Evolutionary conservation across 1,284 basidiomycete species (phyloP).

Genomic region (Kwoniella shivajii): DNA sequence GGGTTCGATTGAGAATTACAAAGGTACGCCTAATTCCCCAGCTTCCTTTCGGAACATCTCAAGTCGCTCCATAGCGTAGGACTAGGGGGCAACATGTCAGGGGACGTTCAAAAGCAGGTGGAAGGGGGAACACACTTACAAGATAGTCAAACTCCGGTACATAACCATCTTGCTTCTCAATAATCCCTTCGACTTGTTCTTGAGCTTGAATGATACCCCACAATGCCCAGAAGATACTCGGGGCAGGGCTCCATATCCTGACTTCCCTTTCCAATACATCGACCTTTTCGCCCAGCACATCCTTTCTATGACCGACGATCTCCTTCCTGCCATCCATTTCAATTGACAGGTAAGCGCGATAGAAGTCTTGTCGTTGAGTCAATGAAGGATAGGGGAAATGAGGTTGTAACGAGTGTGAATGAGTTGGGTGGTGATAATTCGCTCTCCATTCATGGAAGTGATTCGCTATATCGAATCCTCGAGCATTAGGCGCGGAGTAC

Average conservation of each 20-base stretch:
- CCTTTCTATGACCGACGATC: constrained; percentile 32
- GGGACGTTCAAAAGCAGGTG: background rate
- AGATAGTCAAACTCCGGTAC: constrained; percentile 53
- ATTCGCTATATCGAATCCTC: constrained; percentile 91
- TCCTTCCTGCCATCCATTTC: constrained; percentile 44
- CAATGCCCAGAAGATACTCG: constrained; percentile 84
- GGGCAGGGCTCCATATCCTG: constrained; percentile 78
- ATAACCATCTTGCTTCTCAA: constrained; percentile 40
- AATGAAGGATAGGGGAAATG: constrained; percentile 70
- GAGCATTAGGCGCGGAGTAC: constrained; percentile 84
- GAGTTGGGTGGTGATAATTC: constrained; percentile 70
- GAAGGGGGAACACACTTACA: constrained; percentile 30
- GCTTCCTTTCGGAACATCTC: constrained; percentile 53
- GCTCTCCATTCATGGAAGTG: constrained; percentile 96
- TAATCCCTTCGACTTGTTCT: constrained; percentile 70
- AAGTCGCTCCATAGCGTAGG: constrained; percentile 51
- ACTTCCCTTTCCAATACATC: constrained; percentile 72
- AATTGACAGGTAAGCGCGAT: constrained; percentile 70
- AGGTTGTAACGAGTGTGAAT: constrained; percentile 72
- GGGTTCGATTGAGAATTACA: no score
- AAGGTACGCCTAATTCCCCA: constrained; percentile 36
- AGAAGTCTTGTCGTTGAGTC: constrained; percentile 78
- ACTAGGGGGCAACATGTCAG: constrained; percentile 21
- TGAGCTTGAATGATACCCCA: constrained; percentile 90
- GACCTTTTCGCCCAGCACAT: constrained; percentile 43